These are phyloP conservation scores for Arctium lappa DNA, from an alignment of 129 eudicot species.

Conservation along the genomic window DNA sequence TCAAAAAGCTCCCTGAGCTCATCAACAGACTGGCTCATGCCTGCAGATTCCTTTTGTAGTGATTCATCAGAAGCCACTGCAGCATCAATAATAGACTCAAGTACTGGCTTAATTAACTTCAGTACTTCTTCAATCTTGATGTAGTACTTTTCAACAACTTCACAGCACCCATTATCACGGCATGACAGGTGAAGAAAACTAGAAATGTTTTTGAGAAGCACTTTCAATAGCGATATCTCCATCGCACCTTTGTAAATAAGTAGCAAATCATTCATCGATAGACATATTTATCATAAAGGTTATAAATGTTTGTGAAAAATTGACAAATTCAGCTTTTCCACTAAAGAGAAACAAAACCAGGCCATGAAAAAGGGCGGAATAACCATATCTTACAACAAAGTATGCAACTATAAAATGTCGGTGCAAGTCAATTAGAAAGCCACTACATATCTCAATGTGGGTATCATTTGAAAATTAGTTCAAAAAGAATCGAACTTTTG, in stretches of 20 bases:
- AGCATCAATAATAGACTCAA: constrained; percentile 53
- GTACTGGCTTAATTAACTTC: constrained; percentile 68
- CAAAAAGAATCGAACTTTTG: neutral
- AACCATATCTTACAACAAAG: neutral
- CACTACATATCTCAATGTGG: neutral
- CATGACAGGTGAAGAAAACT: constrained; percentile 48
- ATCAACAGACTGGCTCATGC: constrained; percentile 52
- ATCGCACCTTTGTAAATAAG: constrained; percentile 45
- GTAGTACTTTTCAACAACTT: constrained; percentile 54
- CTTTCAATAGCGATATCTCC: constrained; percentile 75
- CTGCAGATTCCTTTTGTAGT: constrained; percentile 53
- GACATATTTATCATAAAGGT: neutral
- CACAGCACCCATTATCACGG: constrained; percentile 40
- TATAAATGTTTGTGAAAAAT: neutral
- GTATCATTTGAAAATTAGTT: neutral
- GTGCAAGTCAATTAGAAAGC: neutral
- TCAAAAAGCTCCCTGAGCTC: constrained; percentile 68
- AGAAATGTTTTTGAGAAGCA: constrained; percentile 60
- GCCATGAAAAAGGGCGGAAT: neutral
- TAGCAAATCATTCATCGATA: neutral
- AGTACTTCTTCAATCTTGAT: constrained; percentile 58
- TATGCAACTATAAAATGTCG: neutral
- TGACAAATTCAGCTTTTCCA: neutral
- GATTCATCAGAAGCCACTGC: constrained; percentile 52
- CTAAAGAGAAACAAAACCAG: neutral